These are phyloP conservation scores for Gracilaria domingensis DNA, from an alignment of 23 red algal genomes.

Conservation along the genomic window DNA sequence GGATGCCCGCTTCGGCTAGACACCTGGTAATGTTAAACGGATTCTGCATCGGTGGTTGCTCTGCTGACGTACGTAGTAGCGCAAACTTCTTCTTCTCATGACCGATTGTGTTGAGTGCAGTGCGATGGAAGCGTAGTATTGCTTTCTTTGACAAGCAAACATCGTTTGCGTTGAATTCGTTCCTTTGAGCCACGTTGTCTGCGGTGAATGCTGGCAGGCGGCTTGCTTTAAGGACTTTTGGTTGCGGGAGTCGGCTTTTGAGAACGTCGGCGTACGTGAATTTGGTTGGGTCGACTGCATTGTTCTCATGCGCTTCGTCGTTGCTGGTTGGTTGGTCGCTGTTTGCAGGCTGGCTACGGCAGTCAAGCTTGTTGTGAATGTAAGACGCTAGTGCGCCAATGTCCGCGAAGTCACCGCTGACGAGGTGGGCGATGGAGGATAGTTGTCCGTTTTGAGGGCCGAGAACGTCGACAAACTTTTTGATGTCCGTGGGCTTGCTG, in stretches of 20 bases:
- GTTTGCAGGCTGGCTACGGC: background rate
- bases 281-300: background rate
- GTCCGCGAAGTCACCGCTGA: background rate
- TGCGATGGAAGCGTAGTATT: background rate
- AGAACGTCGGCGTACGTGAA: background rate
- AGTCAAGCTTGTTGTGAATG: background rate
- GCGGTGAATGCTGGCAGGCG: background rate
- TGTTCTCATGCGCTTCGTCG: background rate
- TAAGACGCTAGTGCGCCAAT: background rate
- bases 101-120: background rate
- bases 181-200: background rate
- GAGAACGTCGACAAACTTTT: background rate
- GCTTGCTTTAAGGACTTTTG: background rate
- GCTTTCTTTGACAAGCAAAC: background rate
- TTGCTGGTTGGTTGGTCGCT: background rate
- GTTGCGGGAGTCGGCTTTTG: background rate
- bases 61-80: background rate
- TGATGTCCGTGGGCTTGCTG: background rate
- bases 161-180: background rate
- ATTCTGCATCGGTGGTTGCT: background rate
- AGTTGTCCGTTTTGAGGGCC: background rate
- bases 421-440: background rate
- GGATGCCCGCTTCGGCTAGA: background rate
- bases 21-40: slow-evolving; percentile 1
- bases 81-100: background rate